Evolutionary conservation across 2,329 filamentous ascomycete species (phyloP), one percentile per base, ranked within the genome.

Genomic region (Westerdykella sp.): DNA sequence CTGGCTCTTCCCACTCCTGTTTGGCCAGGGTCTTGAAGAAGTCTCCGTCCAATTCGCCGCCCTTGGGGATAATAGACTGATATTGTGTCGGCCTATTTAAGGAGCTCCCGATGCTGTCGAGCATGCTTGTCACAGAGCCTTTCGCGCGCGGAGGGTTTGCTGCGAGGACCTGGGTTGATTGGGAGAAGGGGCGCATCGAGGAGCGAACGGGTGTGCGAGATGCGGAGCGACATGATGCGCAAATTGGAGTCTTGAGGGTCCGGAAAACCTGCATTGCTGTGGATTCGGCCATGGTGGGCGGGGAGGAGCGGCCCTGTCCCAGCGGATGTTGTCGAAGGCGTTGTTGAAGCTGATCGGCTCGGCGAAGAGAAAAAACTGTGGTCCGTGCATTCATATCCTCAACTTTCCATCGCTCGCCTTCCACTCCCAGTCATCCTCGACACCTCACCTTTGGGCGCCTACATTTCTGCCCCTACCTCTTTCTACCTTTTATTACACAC

Each of bases 161-260:
- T 37, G 46, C 18, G 48, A 42, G 48, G 38, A 42, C 39, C 44
- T 42, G 42, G 39, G 60, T 50, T 14, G 62, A 57, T 32, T 56
- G 61, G 15, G 62, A 60, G 53, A 72, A 67, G 45, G 60, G 45
- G 38, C 67, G 67, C 38, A 51, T 25, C 34, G 54, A 31, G 38
- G 49, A 44, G 21, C 50, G 40, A 2, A 50, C 28, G 39, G 44
- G 39, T 2, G 51, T 42, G 23, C 54, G 45, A 18, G 60, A 48
- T 37, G 55, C 51, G 14, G 60, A 55, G 36, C 67, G 63, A 49
- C 69, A 70, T 46, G 67, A 64, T 45, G 66, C 47, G 55, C 65
- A 69, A 37, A 62, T 54, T 16, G 63, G 63, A 37, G 56, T 56
- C 37, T 51, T 55, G 43, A 69, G 53, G 22, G 61, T 52, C 40